These are phyloP conservation scores for Exophiala calicioides DNA, from an alignment of 2,329 filamentous ascomycete genomes.

Conservation along the genomic window DNA sequence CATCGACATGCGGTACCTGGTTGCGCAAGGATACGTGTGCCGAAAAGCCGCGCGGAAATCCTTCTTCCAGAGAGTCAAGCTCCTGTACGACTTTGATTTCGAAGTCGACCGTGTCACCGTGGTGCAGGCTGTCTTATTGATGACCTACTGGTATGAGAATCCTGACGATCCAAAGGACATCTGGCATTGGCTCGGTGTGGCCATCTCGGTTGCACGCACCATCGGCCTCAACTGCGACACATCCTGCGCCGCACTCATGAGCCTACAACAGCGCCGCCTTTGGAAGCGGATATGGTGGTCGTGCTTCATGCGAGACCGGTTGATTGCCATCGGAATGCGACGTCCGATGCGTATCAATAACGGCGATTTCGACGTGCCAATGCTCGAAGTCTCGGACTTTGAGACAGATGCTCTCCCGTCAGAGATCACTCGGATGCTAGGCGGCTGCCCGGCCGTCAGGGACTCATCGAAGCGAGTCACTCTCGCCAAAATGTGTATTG, in stretches of 20 bases:
- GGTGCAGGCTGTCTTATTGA: slow-evolving; percentile 82
- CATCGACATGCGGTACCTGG: slow-evolving; percentile 75
- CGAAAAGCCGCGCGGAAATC: slow-evolving; percentile 81
- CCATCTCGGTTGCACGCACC: slow-evolving; percentile 87
- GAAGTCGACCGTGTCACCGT: slow-evolving; percentile 85
- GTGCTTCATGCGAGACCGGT: slow-evolving; percentile 89
- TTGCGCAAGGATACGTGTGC: slow-evolving; percentile 72
- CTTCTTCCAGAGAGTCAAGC: slow-evolving; percentile 79
- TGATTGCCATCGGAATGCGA: slow-evolving; percentile 91
- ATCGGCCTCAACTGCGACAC: slow-evolving; percentile 91
- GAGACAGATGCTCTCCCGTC: slow-evolving; percentile 70
- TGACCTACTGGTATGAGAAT: slow-evolving; percentile 98
- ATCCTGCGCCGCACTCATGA: slow-evolving; percentile 69
- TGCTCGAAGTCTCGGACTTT: slow-evolving; percentile 83
- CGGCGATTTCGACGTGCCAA: slow-evolving; percentile 89
- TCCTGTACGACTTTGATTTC: slow-evolving; percentile 94
- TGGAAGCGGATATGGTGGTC: slow-evolving; percentile 99
- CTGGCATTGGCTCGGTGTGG: slow-evolving; percentile 98
- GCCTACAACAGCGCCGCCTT: slow-evolving; percentile 70
- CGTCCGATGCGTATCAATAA: slow-evolving; percentile 89
- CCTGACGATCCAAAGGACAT: slow-evolving; percentile 97
- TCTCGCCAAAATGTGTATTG: slow-evolving; percentile 83
- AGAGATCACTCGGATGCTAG: slow-evolving; percentile 66
- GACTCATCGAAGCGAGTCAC: slow-evolving; percentile 73
- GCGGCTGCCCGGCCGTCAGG: slow-evolving; percentile 69